Percentiles rank a stretch among this genome's conserved stretches.
Evolutionary conservation across 345 rosid species (phyloP).

Genomic region (Eucalyptus shirleyi): DNA sequence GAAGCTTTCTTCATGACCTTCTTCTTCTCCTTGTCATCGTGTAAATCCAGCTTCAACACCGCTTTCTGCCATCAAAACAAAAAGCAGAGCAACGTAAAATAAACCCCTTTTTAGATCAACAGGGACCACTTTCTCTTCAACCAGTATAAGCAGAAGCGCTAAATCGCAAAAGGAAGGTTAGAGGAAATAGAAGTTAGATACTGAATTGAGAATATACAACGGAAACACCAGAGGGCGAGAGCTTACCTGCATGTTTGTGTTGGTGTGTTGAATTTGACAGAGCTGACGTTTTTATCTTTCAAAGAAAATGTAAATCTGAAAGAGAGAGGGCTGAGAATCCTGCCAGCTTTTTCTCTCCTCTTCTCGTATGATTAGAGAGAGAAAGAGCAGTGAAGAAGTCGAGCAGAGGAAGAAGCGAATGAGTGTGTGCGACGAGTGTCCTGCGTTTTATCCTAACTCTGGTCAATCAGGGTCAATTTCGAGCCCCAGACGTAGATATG

Average conservation of each 20-base stretch:
- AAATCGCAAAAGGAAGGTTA: neutral
- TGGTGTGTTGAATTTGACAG: neutral
- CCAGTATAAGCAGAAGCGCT: neutral
- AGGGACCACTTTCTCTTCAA: neutral
- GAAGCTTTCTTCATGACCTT: conserved; percentile 45
- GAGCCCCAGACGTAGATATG: neutral
- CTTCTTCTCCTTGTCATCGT: conserved; percentile 23
- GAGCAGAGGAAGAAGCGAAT: neutral
- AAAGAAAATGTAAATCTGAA: neutral
- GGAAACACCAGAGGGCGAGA: neutral
- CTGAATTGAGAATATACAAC: neutral
- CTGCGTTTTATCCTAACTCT: neutral
- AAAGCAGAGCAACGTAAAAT: neutral
- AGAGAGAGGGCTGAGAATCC: neutral
- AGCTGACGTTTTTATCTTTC: neutral
- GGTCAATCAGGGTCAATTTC: neutral
- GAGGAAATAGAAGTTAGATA: neutral
- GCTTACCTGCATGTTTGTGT: neutral
- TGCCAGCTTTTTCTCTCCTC: neutral
- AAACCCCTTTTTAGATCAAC: neutral
- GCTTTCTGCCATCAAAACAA: conserved; percentile 30
- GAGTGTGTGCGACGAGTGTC: neutral
- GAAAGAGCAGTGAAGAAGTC: neutral
- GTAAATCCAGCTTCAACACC: conserved; percentile 27
- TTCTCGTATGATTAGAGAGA: neutral